phyloP scores from a whole-genome alignment of 2,329 filamentous ascomycete genomes.

The Clarireedia paspali region DNA sequence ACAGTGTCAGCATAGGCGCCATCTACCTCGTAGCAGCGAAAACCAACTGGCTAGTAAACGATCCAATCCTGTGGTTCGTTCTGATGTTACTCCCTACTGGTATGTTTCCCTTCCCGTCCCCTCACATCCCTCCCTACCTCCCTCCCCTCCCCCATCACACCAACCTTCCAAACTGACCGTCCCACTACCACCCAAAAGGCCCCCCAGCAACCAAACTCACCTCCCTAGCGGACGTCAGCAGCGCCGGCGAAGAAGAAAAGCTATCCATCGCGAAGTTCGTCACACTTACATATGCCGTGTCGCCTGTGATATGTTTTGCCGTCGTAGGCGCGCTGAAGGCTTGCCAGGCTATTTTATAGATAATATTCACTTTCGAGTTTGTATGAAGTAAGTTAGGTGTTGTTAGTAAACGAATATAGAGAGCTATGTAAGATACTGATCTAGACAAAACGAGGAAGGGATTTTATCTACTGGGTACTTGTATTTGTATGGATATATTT shows the following conservation, averaged over 20 bases:
- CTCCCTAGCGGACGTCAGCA: conserved; percentile 37
- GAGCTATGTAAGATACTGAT: too few species aligned
- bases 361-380: too few species aligned
- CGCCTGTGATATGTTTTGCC: conserved; percentile 31
- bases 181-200: conserved; percentile 17
- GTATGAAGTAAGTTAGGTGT: too few species aligned
- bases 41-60: conserved; percentile 42
- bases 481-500: too few species aligned
- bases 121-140: neutral
- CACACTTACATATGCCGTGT: conserved; percentile 34
- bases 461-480: too few species aligned
- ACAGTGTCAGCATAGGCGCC: conserved; percentile 39
- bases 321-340: conserved; percentile 32
- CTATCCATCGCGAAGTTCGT: conserved; percentile 37
- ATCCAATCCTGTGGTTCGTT: conserved; percentile 61
- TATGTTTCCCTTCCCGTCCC: neutral
- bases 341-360: conserved; percentile 21
- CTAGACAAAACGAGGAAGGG: too few species aligned
- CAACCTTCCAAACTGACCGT: neutral
- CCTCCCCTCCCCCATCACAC: neutral
- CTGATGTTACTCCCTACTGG: conserved; percentile 39
- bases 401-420: too few species aligned
- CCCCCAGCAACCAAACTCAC: conserved; percentile 41
- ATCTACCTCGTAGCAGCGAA: conserved; percentile 47
- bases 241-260: conserved; percentile 33